Evolutionary conservation across 129 eudicot species (phyloP), one percentile per base, ranked within the genome.

Genomic region (Artemisia argyi): DNA sequence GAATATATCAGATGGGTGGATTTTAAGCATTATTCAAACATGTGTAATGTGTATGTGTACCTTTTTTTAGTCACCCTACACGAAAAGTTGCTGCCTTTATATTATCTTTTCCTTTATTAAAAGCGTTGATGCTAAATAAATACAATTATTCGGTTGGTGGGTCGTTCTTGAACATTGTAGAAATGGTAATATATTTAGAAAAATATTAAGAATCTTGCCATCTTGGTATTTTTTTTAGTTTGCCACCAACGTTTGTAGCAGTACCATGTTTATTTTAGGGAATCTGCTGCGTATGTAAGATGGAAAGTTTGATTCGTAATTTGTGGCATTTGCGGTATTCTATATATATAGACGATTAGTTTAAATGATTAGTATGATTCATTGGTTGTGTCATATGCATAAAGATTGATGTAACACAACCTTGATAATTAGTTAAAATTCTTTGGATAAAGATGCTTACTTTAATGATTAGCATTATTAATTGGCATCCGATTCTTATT

Each of bases 1-100:
- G 55, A 58, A 78, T 54, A 63, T 71, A 42, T 62, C 64, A 64
- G 73, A 64, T 71, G 46, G 78, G 77, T 56, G 64, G 82, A 72
- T 78, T 71, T 71, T 57, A 71, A 63, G 72, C 78, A 71, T 71
- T 72, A 78, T 71, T 78, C 68, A 71, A 78, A 71, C 68, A 10
- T 76, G 68, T 57, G 66, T 58, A 26, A 64, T 76, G 68, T 57
- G 66, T 58, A 26, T 54, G 61, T 65, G 47, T 55, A 55, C 54
- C 65, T 65, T 78, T 39, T 39, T 72, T 47, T 71, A 26, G 77
- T 66, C 82, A 72, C 56, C 53, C 68, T 71, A 56, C 73, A 28
- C 71, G 54, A 78, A 77, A 78, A 65, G 82, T 70, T 35, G 30
- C 68, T 55, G 61, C 54, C 73, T 78, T 78, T 71, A 71, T 71